Conservation (phyloP, 257 asterid genomes). For the Datura wrightii region DNA sequence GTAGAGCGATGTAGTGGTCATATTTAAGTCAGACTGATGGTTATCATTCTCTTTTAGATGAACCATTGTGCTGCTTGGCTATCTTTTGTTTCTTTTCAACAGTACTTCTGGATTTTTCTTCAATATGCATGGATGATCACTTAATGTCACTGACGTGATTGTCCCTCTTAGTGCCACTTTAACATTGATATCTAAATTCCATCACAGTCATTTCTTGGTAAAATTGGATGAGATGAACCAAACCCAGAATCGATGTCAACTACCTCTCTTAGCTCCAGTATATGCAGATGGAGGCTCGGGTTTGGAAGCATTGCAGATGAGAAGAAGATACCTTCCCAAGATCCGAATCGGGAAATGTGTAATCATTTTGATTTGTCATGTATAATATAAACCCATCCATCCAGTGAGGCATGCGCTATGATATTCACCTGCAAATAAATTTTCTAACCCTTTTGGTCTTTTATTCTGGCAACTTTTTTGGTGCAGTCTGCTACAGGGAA, state of each 20-base stretch:
- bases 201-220: slow-evolving; percentile 25
- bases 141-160: neutral
- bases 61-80: neutral
- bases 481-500: slow-evolving; percentile 15
- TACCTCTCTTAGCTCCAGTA: slow-evolving; percentile 3
- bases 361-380: slow-evolving; percentile 25
- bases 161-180: neutral
- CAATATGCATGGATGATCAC: neutral
- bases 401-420: neutral
- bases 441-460: slow-evolving; percentile 11
- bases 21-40: neutral
- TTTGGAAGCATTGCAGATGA: neutral
- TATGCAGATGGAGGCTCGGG: slow-evolving; percentile 18
- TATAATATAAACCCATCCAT: neutral
- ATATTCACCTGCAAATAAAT: slow-evolving; percentile 4
- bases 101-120: neutral
- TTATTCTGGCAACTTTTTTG: neutral
- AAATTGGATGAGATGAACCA: slow-evolving; percentile 23
- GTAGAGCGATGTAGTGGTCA: neutral
- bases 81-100: neutral
- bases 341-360: neutral
- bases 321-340: slow-evolving; percentile 11
- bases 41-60: neutral
- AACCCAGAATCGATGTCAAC: neutral
- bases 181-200: neutral